Evolutionary conservation across 257 asterid genomes (phyloP).

Genomic region (Petunia secreta): DNA sequence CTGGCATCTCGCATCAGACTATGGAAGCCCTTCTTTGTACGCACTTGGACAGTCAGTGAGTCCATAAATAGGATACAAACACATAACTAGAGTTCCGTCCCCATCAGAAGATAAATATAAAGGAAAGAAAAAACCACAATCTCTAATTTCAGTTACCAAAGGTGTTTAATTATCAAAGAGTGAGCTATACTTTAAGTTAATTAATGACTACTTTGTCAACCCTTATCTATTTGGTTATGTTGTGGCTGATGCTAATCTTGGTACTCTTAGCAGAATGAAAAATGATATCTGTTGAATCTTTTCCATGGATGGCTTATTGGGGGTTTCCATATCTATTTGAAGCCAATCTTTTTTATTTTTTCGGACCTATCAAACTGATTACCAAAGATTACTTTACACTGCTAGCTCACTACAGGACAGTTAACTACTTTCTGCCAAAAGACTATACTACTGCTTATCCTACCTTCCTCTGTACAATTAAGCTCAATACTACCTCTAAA

Average conservation of each 20-base stretch:
- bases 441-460: no score
- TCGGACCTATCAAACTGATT: no score
- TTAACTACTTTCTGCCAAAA: no score
- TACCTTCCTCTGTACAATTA: no score
- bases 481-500: no score
- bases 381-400: no score
- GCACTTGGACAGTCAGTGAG: background rate
- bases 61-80: background rate
- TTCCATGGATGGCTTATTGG: background rate
- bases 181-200: background rate
- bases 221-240: background rate
- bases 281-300: background rate
- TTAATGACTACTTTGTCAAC: background rate
- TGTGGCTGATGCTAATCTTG: background rate
- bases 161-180: background rate
- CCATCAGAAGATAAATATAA: background rate
- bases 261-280: background rate
- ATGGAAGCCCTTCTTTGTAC: background rate
- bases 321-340: conserved; percentile 15
- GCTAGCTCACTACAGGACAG: no score
- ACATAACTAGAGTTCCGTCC: background rate
- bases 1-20: background rate
- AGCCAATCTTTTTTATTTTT: background rate
- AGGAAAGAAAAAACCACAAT: background rate
- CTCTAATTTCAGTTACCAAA: conserved; percentile 2